Evolutionary conservation across 805 yeast genomes (phyloP), one percentile per base, ranked within the genome.

Genomic region (Myxozyma neotropica): DNA sequence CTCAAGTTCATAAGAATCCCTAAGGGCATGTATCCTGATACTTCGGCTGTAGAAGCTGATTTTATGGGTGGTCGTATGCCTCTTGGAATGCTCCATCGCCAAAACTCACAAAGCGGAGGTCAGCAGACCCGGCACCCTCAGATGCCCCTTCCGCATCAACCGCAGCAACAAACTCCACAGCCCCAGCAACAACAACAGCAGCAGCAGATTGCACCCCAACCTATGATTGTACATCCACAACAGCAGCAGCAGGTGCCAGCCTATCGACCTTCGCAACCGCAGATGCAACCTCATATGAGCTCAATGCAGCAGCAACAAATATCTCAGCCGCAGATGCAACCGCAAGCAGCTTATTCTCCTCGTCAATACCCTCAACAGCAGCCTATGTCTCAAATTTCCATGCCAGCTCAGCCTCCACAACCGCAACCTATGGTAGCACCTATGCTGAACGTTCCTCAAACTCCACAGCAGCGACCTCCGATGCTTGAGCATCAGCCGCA

Each of bases 1-100:
- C 73, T 81, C 54, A 67, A 69, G 46, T 64, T 69, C 31, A 67
- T 78, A 24, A 63, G 60, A 15, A 71, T 76, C 21, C 79, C 79
- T 29, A 61, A 66, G 45, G 76, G 74, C 1, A 55, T 74, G 26
- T 77, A 75, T 59, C 80, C 79, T 1, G 77, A 71, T 52, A 69
- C 72, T 26, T 49, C 73, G 8, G 55, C 67, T 6, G 55, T 51
- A 39, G 65, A 58, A 40, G 46, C 50, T 10, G 52, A 38, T 13
- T 52, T 57, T 2, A 21, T 49, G 17, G 47, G 39, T 24, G 57
- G 51, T 1, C 57, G 56, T 39, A 24, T 43, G 33, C 38, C 57
- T 44, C 46, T 57, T 17, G 35, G 47, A 7, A 48, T 17, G 46
- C 60, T 45, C 24, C 59, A 57, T 31, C 54, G 24, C 12, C 67